These are phyloP conservation scores for Pseudoneurospora amorphoporcata DNA, from an alignment of 495 filamentous ascomycete species.

Conservation along the genomic window DNA sequence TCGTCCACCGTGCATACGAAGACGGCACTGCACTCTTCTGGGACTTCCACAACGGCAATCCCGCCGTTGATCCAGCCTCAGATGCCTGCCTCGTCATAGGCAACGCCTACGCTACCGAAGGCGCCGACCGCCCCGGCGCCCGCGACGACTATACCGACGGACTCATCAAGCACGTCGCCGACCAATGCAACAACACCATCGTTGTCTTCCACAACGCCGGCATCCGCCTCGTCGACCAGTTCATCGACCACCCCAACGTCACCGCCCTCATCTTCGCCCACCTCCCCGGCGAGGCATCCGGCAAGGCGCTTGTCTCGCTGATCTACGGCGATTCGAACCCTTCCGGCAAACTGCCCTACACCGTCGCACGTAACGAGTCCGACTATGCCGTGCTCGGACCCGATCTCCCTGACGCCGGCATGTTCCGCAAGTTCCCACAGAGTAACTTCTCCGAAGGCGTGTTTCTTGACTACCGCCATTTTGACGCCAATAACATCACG, in stretches of 20 bases:
- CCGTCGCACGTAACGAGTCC: constrained; percentile 50
- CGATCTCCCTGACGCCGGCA: constrained; percentile 20
- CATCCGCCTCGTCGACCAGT: constrained; percentile 46
- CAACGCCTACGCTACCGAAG: constrained; percentile 51
- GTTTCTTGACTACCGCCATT: constrained; percentile 57
- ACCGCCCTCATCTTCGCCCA: constrained; percentile 53
- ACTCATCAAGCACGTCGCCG: constrained; percentile 47
- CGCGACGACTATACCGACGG: constrained; percentile 44
- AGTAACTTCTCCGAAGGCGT: constrained; percentile 56
- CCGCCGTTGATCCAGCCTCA: constrained; percentile 36
- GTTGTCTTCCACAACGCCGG: constrained; percentile 54
- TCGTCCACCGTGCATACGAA: constrained; percentile 40
- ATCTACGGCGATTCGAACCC: constrained; percentile 51
- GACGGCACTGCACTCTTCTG: constrained; percentile 46
- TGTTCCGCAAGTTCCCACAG: constrained; percentile 40
- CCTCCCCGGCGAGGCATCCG: constrained; percentile 51
- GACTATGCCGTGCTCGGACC: constrained; percentile 46
- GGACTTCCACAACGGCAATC: constrained; percentile 32
- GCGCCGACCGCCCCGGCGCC: constrained; percentile 29
- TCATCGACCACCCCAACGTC: constrained; percentile 51
- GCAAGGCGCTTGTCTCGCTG: constrained; percentile 44
- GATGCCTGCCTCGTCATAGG: constrained; percentile 60
- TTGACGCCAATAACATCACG: constrained; percentile 51
- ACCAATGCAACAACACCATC: constrained; percentile 48
- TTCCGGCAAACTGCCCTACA: constrained; percentile 61